Base-by-base conservation (phyloP, 2,329 filamentous ascomycete species). In the Coccinonectria pachysandricola region DNA sequence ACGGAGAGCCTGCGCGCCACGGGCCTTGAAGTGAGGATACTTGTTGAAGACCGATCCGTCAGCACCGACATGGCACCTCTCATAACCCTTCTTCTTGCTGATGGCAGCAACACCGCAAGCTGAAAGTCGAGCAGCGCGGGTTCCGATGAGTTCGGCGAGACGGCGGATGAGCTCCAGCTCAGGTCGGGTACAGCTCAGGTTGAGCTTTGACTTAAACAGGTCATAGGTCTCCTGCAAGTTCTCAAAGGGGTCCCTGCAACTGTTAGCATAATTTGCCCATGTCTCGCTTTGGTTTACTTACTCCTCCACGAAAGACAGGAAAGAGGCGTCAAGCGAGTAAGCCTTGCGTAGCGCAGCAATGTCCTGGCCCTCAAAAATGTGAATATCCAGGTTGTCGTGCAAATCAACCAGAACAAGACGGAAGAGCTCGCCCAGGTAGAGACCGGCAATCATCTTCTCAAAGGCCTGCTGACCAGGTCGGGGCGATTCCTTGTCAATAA, bases 21-120 rank as follows among this genome's bases (percentile, higher is more conserved):
- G 80, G 31, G 77, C 74, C 68, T 95, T 95, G 73, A 98, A 98
- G 61, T 94, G 82, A 8, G 91, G 91, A 62, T 98, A 98, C 57
- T 96, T 96, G 70, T 94, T 95, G 66, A 98, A 98, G 28, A 98
- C 88, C 11, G 84, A 93, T 19, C 91, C 91, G 52, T 98, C 91
- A 26, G 91, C 91, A 46, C 91, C 91, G 21, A 98, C 91, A 56
- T 96, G 91, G 64, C 84, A 93, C 19, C 72, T 70, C 49, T 80
- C 62, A 57, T 87, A 88, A 42, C 74, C 71, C 72, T 95, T 96
- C 77, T 96, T 96, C 63, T 79, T 92, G 71, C 82, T 86, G 50
- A 98, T 95, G 32, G 88, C 91, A 8, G 88, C 86, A 28, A 98
- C 84, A 59, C 91, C 91, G 50, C 91, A 96, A 14, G 88, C 79